Conservation (phyloP, 1,139 yeast genomes). For the Taphrina populina region DNA sequence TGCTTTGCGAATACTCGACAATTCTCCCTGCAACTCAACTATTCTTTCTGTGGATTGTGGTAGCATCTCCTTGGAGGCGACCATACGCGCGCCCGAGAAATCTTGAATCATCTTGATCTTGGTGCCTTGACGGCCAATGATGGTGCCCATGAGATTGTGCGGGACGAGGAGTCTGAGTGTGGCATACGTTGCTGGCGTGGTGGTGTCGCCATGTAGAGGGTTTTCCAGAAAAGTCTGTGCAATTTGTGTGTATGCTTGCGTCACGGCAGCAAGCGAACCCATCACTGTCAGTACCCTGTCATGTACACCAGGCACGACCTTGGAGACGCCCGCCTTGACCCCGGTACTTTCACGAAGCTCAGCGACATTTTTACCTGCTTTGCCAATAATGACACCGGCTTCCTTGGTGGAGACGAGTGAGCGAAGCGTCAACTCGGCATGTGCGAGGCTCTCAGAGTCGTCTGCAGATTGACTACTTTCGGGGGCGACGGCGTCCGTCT, state of each 20-base stretch:
- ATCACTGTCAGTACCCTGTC: constrained; percentile 81
- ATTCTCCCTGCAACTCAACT: constrained; percentile 83
- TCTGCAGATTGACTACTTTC: constrained; percentile 44
- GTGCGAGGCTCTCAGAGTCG: constrained; percentile 37
- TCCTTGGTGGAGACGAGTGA: constrained; percentile 80
- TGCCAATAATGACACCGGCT: constrained; percentile 89
- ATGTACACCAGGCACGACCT: constrained; percentile 74
- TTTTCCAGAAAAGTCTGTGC: constrained; percentile 33
- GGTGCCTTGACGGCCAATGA: constrained; percentile 81
- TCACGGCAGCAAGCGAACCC: constrained; percentile 72
- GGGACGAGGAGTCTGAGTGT: constrained; percentile 73
- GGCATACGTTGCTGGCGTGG: constrained; percentile 43
- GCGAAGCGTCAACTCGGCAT: constrained; percentile 49
- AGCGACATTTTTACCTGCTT: constrained; percentile 78
- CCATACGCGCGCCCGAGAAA: constrained; percentile 69
- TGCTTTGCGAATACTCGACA: constrained; percentile 61
- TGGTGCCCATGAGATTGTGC: constrained; percentile 84
- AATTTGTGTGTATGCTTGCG: constrained; percentile 43
- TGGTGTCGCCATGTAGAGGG: constrained; percentile 17
- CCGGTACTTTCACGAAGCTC: constrained; percentile 71
- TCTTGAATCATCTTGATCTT: constrained; percentile 81
- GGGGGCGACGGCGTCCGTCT: background rate
- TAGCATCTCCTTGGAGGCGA: constrained; percentile 80
- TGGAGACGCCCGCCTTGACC: constrained; percentile 87
- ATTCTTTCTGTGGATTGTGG: constrained; percentile 84